phyloP scores from a whole-genome alignment of 2,329 filamentous ascomycete genomes.

The Xylaria hypoxylon region DNA sequence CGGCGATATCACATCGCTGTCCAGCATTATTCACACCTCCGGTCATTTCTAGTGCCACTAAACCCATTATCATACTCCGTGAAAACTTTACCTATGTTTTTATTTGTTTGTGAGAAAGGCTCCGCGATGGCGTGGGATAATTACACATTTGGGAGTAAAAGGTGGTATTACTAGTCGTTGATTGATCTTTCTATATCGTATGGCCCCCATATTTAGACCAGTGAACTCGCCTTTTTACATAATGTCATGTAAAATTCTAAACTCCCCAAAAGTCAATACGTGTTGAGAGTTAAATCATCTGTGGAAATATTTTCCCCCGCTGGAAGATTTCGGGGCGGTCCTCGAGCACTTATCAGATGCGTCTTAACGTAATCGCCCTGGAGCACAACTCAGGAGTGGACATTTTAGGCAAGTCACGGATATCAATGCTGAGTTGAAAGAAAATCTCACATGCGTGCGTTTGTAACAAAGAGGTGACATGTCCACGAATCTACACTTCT shows the following conservation, averaged over 20 bases:
- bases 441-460: background rate
- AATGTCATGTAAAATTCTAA: conserved; percentile 1
- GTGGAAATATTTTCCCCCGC: conserved; percentile 33
- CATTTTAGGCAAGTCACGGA: conserved; percentile 23
- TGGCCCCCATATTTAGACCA: background rate
- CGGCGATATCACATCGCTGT: too few relatives aligned
- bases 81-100: too few relatives aligned
- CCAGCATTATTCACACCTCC: too few relatives aligned
- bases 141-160: too few relatives aligned
- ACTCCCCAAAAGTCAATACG: background rate
- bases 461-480: conserved; percentile 6
- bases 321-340: conserved; percentile 21
- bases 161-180: too few relatives aligned
- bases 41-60: too few relatives aligned
- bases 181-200: background rate
- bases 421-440: background rate
- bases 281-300: conserved; percentile 43
- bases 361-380: background rate
- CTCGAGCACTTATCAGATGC: background rate
- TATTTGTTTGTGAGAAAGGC: too few relatives aligned
- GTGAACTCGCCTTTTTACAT: background rate
- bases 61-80: too few relatives aligned
- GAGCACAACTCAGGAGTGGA: background rate
- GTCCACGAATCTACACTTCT: conserved; percentile 21
- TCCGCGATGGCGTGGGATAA: too few relatives aligned